Conservation (phyloP, 202 grass and related monocot species). For the Setaria italica region DNA sequence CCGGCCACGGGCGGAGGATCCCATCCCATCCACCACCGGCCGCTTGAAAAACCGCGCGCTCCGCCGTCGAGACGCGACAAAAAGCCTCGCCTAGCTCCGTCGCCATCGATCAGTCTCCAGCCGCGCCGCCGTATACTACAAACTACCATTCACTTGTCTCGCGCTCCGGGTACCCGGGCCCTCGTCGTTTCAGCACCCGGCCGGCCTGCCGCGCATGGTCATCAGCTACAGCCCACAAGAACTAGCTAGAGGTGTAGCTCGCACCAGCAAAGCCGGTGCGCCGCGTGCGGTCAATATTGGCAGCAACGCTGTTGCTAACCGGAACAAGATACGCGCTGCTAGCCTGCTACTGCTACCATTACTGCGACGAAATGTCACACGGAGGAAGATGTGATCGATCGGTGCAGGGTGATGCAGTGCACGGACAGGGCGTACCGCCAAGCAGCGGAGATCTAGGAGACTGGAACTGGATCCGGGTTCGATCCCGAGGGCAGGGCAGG, state of each 20-base stretch:
- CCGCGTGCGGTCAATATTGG: too few species aligned
- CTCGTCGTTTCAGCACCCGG: neutral
- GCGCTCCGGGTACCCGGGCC: neutral
- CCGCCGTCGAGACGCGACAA: constrained; percentile 12
- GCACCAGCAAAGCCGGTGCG: neutral
- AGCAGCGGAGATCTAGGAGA: constrained; percentile 31
- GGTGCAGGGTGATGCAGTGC: neutral
- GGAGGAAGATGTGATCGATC: neutral
- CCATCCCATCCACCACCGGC: neutral
- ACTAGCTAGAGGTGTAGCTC: too few species aligned
- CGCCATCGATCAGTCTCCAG: neutral
- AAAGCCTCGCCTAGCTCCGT: neutral
- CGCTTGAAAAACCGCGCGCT: neutral
- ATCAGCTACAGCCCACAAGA: too few species aligned
- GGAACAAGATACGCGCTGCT: neutral
- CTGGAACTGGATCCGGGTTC: neutral
- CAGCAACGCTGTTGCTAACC: neutral
- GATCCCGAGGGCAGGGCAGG: neutral
- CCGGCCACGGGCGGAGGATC: neutral
- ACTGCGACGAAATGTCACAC: neutral
- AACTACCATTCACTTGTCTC: neutral
- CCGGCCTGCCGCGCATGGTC: too few species aligned
- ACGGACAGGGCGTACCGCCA: neutral
- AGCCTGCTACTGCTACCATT: neutral
- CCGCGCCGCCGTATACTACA: neutral